phyloP scores from a whole-genome alignment of 2,329 filamentous ascomycete species.

The Cadophora gregata region DNA sequence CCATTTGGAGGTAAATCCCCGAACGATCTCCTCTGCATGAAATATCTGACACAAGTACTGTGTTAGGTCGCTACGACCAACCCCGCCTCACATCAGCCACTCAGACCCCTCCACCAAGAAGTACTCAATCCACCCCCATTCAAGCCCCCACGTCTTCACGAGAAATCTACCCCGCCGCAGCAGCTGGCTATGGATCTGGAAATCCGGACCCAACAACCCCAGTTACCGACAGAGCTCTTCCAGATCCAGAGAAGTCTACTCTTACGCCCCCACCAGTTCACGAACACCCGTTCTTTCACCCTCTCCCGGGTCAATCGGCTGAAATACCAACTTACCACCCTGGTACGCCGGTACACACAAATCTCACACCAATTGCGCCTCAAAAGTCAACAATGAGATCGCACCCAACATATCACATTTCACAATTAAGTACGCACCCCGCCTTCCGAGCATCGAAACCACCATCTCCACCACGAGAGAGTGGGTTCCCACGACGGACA shows the following conservation, averaged over 20 bases:
- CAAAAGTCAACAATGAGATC: conserved; percentile 24
- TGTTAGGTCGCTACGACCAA: neutral
- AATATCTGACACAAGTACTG: conserved; percentile 8
- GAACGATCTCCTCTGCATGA: conserved; percentile 1
- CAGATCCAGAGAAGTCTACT: conserved; percentile 28
- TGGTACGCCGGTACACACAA: conserved; percentile 11
- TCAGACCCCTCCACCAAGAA: neutral
- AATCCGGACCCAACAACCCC: neutral
- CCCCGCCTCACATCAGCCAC: conserved; percentile 17
- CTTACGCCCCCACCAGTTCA: conserved; percentile 28
- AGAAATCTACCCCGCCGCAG: neutral
- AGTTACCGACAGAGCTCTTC: conserved; percentile 18
- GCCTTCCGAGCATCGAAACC: conserved; percentile 28
- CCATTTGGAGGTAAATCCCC: conserved; percentile 49
- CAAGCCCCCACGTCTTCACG: neutral
- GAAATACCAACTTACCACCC: conserved; percentile 25
- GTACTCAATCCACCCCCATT: neutral
- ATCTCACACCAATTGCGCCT: conserved; percentile 10
- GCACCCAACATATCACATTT: conserved; percentile 34
- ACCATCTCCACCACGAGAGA: conserved; percentile 12
- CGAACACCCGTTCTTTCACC: conserved; percentile 33
- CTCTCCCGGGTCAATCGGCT: conserved; percentile 27
- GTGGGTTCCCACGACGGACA: conserved; percentile 1
- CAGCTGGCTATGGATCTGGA: neutral
- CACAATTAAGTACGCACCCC: conserved; percentile 32